Evolutionary conservation across 768 basidiomycete species (phyloP).

Genomic region (Tricholoma furcatifolium): DNA sequence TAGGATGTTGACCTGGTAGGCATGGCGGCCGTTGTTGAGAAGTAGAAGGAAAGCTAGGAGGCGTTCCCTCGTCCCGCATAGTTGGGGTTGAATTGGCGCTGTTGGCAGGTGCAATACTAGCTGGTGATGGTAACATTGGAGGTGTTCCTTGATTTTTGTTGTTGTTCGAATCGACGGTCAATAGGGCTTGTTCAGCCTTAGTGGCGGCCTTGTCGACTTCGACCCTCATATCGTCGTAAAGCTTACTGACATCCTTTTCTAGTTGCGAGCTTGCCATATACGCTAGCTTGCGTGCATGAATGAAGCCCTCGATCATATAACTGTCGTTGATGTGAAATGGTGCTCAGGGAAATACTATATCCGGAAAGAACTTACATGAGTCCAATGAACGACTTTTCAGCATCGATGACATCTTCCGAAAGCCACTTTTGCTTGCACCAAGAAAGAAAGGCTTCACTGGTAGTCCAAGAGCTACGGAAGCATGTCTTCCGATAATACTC

Average conservation of each 20-base stretch:
- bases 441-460: conserved; percentile 64
- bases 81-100: conserved; percentile 81
- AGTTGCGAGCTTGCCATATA: conserved; percentile 34
- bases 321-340: conserved; percentile 42
- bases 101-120: conserved; percentile 61
- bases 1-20: conserved; percentile 28
- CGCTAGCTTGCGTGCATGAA: conserved; percentile 43
- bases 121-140: conserved; percentile 79
- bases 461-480: conserved; percentile 62
- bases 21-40: conserved; percentile 31
- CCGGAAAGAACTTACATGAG: conserved; percentile 62
- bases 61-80: conserved; percentile 56
- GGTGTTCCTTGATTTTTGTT: conserved; percentile 50
- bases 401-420: conserved; percentile 48
- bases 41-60: conserved; percentile 35
- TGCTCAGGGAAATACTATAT: conserved; percentile 19
- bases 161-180: conserved; percentile 24
- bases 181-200: conserved; percentile 34
- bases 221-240: conserved; percentile 31
- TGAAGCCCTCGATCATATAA: conserved; percentile 78
- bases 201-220: conserved; percentile 42
- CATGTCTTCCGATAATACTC: conserved; percentile 60
- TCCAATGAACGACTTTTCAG: conserved; percentile 68
- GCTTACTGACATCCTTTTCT: conserved; percentile 37
- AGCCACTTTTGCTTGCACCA: conserved; percentile 76